Evolutionary conservation across 2,329 filamentous ascomycete genomes (phyloP), one percentile per base, ranked within the genome.

Genomic region (Tolypocladium cylindrosporum): DNA sequence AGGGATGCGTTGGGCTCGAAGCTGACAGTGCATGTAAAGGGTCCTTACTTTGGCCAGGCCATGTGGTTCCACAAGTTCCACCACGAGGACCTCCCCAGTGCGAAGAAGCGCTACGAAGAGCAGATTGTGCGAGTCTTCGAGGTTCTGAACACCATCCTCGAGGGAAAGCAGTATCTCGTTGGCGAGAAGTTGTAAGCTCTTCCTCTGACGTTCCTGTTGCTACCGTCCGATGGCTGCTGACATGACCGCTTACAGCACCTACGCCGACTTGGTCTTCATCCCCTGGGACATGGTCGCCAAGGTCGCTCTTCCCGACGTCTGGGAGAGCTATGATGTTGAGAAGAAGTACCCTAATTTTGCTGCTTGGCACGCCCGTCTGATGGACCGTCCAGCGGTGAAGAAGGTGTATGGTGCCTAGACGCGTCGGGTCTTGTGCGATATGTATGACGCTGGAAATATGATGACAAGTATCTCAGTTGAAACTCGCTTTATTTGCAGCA

Each of bases 1-100:
- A 4, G 27, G 3, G 39, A 42, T 9, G 6, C 27, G 5, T 41
- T 34, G 42, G 34, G 10, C n/a, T 21, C 16, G 14, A 19, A 27
- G 31, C 52, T 54, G 5, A 54, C 52, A 3, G 10, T 37, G 31
- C 19, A 14, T 50, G 2, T 34, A 5, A 19, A 69, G 63, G 73
- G 72, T 0, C 73, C 73, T 2, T 75, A 75, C 58, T 75, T 63
- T 52, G 70, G 71, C 51, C 71, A 69, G 62, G 63, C 61, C 24
- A 59, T 63, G 9, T 73, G 70, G 69, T 73, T 71, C 59, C 59
- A 62, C 59, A 59, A 57, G 4, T 71, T 53, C 59, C 65, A 71
- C 56, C 61, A 60, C 1, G 69, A 70, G 41, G 58, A 67, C 14
- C 57, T 71, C 13, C 65, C 65, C 11, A 65, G 61, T 7, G 69